Percentiles rank a stretch among this genome's conserved stretches.
phyloP scores from a whole-genome alignment of 2,329 filamentous ascomycete species.

The Chaetothyriales sp. region DNA sequence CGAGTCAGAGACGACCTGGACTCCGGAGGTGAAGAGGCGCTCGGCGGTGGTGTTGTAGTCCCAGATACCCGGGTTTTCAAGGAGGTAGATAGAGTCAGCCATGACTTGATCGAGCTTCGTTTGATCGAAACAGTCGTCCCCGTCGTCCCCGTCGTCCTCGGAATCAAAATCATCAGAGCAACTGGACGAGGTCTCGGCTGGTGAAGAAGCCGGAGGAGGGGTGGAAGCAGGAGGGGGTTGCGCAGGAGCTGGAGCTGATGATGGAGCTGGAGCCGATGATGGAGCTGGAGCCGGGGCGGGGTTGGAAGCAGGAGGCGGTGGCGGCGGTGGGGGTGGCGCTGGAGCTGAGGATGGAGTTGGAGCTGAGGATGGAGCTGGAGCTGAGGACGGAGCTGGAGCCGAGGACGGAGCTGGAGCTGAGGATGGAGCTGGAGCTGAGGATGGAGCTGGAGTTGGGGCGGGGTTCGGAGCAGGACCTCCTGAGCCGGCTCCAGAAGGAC shows the following conservation, averaged over 20 bases:
- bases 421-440: conserved; percentile 7
- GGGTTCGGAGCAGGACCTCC: conserved; percentile 12
- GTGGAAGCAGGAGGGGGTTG: conserved; percentile 6
- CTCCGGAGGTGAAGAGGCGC: neutral
- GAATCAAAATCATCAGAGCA: neutral
- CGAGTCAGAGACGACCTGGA: neutral
- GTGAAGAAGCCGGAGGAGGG: neutral
- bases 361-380: conserved; percentile 8
- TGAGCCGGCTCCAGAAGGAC: neutral
- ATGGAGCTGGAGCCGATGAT: conserved; percentile 30
- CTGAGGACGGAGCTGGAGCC: too few species aligned
- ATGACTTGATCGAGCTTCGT: neutral
- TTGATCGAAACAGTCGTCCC: neutral
- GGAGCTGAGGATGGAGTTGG: conserved; percentile 7
- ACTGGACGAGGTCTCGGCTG: neutral
- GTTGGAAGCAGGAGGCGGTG: conserved; percentile 29
- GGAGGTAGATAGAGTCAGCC: neutral
- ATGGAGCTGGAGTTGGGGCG: conserved; percentile 9
- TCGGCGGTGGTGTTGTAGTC: neutral
- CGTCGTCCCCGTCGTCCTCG: neutral
- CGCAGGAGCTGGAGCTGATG: conserved; percentile 7
- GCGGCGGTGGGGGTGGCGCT: conserved; percentile 8
- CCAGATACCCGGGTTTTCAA: neutral
- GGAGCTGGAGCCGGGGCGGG: conserved; percentile 52
- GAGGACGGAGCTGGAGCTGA: conserved; percentile 5